Evolutionary conservation across 305 asterid species (phyloP).

Genomic region (Solanum hybrid): DNA sequence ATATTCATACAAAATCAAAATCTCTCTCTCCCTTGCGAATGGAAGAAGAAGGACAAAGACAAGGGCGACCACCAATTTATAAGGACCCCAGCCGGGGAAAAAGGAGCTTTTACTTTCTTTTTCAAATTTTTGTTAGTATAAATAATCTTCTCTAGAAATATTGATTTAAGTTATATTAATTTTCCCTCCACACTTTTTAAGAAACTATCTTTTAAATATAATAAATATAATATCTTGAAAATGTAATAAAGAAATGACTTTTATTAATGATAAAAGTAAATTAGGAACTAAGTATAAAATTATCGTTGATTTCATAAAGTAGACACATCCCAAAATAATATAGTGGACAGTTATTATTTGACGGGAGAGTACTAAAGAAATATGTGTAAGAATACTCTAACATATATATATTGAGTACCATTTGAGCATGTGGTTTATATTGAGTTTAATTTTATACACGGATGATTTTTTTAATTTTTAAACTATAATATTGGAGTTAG

Average conservation of each 20-base stretch:
- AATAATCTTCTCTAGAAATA: background rate
- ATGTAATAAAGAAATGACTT: no score
- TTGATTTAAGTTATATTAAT: background rate
- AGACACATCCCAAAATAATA: no score
- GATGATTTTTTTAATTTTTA: background rate
- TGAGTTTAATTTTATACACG: background rate
- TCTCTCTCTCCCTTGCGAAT: background rate
- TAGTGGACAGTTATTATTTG: background rate
- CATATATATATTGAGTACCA: background rate
- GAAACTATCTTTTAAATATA: no score
- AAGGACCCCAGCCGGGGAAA: background rate
- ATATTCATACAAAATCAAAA: background rate
- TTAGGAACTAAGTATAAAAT: no score
- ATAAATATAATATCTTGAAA: no score
- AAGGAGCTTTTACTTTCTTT: background rate
- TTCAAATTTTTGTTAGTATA: background rate
- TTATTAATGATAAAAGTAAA: no score
- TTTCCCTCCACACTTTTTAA: background rate
- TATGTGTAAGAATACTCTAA: background rate
- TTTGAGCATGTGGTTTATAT: background rate
- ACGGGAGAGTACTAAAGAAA: background rate
- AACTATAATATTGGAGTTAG: background rate
- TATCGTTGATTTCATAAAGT: no score
- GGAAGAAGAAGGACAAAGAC: background rate
- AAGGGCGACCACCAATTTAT: background rate